phyloP scores from a whole-genome alignment of 202 grass and related monocot genomes.

The Schoenoplectus triqueter region DNA sequence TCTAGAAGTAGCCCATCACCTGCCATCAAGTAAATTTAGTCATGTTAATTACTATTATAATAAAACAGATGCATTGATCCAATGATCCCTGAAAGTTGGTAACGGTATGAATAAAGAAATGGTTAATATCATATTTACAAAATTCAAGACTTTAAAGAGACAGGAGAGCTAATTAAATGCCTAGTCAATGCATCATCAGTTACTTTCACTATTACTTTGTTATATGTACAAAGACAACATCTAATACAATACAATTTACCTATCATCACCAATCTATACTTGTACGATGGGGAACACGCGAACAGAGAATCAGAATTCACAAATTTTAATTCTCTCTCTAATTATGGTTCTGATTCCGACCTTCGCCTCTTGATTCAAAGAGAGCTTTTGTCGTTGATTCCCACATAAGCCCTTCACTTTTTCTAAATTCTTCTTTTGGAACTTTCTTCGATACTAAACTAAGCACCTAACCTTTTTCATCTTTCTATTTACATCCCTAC shows the following conservation, averaged over 20 bases:
- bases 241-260: constrained; percentile 32
- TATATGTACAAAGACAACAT: constrained; percentile 37
- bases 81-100: constrained; percentile 8
- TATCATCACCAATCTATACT: constrained; percentile 17
- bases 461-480: constrained; percentile 39
- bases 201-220: constrained; percentile 38
- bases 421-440: constrained; percentile 14
- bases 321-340: constrained; percentile 3
- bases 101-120: constrained; percentile 37
- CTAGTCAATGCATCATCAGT: constrained; percentile 7
- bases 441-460: constrained; percentile 39
- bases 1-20: neutral
- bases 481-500: constrained; percentile 39
- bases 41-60: neutral
- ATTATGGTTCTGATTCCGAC: constrained; percentile 3
- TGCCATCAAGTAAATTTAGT: neutral
- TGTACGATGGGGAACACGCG: neutral
- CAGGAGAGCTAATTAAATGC: constrained; percentile 24
- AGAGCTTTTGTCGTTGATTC: neutral
- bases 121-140: neutral
- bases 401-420: neutral
- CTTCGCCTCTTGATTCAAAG: constrained; percentile 1
- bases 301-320: constrained; percentile 32
- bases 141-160: constrained; percentile 35
- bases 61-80: neutral